A percentile compares a stretch with the other conserved stretches of the same genome.
These are phyloP conservation scores for Pseudozyma tsukubaensis DNA, from an alignment of 1,284 basidiomycete genomes.

Conservation along the genomic window DNA sequence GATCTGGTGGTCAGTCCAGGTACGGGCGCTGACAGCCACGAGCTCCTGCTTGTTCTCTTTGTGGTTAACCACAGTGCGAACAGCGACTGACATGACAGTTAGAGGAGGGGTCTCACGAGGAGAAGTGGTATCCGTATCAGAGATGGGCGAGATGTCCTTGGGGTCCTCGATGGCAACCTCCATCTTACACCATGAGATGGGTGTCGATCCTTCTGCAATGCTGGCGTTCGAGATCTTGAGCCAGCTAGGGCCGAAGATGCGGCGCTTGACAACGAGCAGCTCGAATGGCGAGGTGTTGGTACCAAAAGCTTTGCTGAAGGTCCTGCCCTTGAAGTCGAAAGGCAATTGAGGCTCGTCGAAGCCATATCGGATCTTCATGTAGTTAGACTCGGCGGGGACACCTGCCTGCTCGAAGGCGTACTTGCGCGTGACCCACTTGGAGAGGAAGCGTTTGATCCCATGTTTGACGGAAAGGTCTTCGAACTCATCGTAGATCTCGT, in stretches of 20 bases:
- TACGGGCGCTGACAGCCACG: constrained; percentile 83
- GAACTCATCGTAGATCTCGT: constrained; percentile 86
- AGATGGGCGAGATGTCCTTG: constrained; percentile 86
- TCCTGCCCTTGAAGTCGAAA: constrained; percentile 79
- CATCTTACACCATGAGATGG: constrained; percentile 74
- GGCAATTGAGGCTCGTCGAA: constrained; percentile 71
- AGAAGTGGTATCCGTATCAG: constrained; percentile 78
- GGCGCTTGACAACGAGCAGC: constrained; percentile 91
- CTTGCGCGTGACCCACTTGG: constrained; percentile 81
- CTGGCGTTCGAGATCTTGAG: constrained; percentile 80
- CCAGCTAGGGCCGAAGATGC: constrained; percentile 99
- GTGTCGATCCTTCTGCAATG: constrained; percentile 72
- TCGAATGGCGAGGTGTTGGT: constrained; percentile 93
- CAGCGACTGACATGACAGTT: constrained; percentile 87
- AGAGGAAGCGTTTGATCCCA: constrained; percentile 79
- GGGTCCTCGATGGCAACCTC: constrained; percentile 88
- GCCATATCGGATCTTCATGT: constrained; percentile 78
- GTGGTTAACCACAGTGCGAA: constrained; percentile 94
- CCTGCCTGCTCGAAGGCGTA: constrained; percentile 92
- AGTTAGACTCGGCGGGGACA: constrained; percentile 84
- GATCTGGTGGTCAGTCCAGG: constrained; percentile 77
- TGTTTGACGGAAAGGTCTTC: constrained; percentile 80
- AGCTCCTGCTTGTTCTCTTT: constrained; percentile 92
- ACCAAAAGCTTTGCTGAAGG: constrained; percentile 90
- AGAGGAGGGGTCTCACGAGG: constrained; percentile 88